A percentile compares a stretch with the other conserved stretches of the same genome.
phyloP scores from a whole-genome alignment of 345 rosid species.

The Heritiera fomes region DNA sequence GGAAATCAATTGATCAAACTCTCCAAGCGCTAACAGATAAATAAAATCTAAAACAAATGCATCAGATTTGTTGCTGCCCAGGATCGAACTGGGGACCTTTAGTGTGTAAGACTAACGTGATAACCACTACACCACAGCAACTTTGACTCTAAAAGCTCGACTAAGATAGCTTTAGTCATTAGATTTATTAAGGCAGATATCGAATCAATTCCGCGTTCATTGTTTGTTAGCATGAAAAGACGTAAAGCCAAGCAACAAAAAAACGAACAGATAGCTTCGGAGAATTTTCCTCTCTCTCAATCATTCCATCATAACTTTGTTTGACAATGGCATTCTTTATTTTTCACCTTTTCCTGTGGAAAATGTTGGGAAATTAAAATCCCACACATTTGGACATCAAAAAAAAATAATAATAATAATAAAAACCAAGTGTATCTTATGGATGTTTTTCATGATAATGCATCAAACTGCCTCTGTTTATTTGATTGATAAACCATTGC shows the following conservation, averaged over 20 bases:
- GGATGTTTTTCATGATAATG: too few relatives aligned
- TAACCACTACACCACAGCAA: constrained; percentile 49
- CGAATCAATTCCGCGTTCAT: background rate
- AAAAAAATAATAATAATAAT: too few relatives aligned
- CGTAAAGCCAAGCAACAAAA: constrained; percentile 7
- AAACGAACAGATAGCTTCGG: constrained; percentile 11
- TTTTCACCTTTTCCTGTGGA: background rate
- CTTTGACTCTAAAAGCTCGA: too few relatives aligned
- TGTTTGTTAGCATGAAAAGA: too few relatives aligned
- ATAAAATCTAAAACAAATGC: too few relatives aligned
- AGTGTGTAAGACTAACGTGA: constrained; percentile 43
- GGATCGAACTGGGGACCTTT: constrained; percentile 51
- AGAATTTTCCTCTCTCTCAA: constrained; percentile 24
- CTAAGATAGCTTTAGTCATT: rapidly evolving
- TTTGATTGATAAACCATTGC: constrained; percentile 5
- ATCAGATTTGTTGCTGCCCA: constrained; percentile 29
- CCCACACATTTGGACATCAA: background rate
- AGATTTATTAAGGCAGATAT: background rate
- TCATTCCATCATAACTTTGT: constrained; percentile 4
- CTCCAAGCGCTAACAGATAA: too few relatives aligned
- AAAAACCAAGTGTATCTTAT: too few relatives aligned
- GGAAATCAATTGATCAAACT: too few relatives aligned
- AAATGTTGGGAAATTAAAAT: background rate
- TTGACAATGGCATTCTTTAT: background rate
- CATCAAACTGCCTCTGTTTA: background rate